Evolutionary conservation across 345 rosid species (phyloP).

Genomic region (Sapria himalayana): DNA sequence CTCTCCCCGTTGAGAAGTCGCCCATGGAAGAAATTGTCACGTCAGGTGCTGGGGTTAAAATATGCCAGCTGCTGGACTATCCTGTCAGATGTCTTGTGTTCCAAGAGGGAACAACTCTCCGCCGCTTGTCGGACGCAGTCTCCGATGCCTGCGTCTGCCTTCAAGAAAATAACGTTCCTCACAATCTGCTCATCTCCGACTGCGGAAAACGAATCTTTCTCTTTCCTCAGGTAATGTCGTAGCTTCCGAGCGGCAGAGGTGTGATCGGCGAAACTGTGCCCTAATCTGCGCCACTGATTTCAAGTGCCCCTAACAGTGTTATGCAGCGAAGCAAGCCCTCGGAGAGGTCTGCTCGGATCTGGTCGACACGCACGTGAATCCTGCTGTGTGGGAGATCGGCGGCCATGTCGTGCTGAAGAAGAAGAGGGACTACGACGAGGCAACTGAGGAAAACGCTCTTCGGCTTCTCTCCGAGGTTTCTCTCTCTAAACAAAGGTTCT

Average conservation of each 20-base stretch:
- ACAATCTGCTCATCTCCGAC: slow-evolving; percentile 66
- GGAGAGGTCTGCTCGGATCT: slow-evolving; percentile 69
- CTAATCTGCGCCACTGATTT: too few relatives aligned
- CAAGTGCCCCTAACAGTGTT: slow-evolving; percentile 67
- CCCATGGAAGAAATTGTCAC: slow-evolving; percentile 29
- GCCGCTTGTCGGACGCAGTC: slow-evolving; percentile 32
- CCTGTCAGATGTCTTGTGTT: slow-evolving; percentile 81
- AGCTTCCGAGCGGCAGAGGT: too few relatives aligned
- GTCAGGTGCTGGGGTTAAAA: slow-evolving; percentile 26
- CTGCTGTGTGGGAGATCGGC: slow-evolving; percentile 96
- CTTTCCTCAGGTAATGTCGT: slow-evolving; percentile 75
- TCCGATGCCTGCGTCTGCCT: slow-evolving; percentile 69
- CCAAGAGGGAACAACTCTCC: slow-evolving; percentile 47
- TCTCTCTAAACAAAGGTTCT: slow-evolving; percentile 65
- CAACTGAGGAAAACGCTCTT: slow-evolving; percentile 82
- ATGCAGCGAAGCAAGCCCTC: slow-evolving; percentile 91
- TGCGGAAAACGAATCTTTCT: slow-evolving; percentile 60
- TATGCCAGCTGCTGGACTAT: slow-evolving; percentile 47
- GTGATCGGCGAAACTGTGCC: too few relatives aligned
- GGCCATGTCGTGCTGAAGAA: slow-evolving; percentile 96
- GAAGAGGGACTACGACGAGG: slow-evolving; percentile 72
- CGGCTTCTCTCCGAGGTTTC: slow-evolving; percentile 79
- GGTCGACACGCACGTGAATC: slow-evolving; percentile 89
- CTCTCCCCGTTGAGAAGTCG: slow-evolving; percentile 82
- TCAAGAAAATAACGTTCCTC: slow-evolving; percentile 76